Conservation (phyloP, 257 asterid species). For the Solanum peruvianum region DNA sequence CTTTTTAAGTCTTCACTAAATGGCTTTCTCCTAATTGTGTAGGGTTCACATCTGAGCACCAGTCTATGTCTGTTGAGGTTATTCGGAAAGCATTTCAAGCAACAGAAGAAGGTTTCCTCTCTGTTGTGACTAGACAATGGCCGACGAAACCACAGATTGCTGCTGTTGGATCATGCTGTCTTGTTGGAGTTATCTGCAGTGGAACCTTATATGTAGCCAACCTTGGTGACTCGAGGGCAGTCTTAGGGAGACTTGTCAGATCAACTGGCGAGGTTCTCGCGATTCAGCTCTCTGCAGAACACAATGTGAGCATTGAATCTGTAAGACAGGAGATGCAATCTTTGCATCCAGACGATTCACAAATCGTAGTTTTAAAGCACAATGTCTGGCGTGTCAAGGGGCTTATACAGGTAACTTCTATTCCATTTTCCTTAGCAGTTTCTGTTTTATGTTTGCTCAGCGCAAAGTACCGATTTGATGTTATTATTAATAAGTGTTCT, state of each 20-base stretch:
- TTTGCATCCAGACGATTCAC: conserved; percentile 52
- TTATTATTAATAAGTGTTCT: background rate
- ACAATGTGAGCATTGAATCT: conserved; percentile 52
- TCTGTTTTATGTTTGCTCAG: background rate
- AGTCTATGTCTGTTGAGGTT: conserved; percentile 46
- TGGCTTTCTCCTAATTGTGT: background rate
- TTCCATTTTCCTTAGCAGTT: background rate
- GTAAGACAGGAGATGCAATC: conserved; percentile 55
- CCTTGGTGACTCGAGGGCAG: conserved; percentile 66
- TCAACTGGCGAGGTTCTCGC: conserved; percentile 56
- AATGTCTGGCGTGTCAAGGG: conserved; percentile 80
- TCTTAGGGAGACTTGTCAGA: conserved; percentile 50
- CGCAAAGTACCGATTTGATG: background rate
- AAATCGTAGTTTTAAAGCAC: conserved; percentile 65
- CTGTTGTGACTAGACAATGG: conserved; percentile 47
- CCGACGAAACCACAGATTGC: conserved; percentile 50
- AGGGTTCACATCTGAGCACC: conserved; percentile 59
- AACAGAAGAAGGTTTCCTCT: conserved; percentile 58
- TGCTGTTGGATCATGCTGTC: conserved; percentile 74
- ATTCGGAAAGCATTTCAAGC: conserved; percentile 55
- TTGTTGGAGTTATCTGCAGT: conserved; percentile 48
- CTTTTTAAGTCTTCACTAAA: background rate
- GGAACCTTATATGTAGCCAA: conserved; percentile 55
- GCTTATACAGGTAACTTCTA: conserved; percentile 39
- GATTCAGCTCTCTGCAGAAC: conserved; percentile 57